Conservation (phyloP, 2,329 filamentous ascomycete species). For the Cadophora sp. region DNA sequence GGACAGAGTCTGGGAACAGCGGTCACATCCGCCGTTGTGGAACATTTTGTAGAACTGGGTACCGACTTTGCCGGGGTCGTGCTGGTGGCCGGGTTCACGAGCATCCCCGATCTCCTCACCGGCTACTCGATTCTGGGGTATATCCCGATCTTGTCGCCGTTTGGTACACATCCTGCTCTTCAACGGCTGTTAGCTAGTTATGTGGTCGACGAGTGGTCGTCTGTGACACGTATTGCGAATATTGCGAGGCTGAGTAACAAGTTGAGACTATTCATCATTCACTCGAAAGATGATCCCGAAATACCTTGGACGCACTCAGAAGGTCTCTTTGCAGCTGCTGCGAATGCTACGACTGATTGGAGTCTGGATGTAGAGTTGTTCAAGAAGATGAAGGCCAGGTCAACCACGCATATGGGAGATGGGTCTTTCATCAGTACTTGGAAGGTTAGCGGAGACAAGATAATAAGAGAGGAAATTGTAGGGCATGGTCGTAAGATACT, state of each 20-base stretch:
- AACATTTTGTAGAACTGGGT: slow-evolving; percentile 66
- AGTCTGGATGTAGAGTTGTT: slow-evolving; percentile 39
- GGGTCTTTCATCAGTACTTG: slow-evolving; percentile 44
- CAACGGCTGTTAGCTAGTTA: slow-evolving; percentile 64
- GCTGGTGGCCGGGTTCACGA: slow-evolving; percentile 81
- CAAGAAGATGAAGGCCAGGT: slow-evolving; percentile 41
- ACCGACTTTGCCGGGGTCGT: slow-evolving; percentile 81
- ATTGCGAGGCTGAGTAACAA: slow-evolving; percentile 58
- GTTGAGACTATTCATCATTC: slow-evolving; percentile 75
- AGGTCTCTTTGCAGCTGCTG: slow-evolving; percentile 65
- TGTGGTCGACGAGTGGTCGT: slow-evolving; percentile 84
- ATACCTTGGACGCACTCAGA: slow-evolving; percentile 79
- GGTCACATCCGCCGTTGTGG: slow-evolving; percentile 75
- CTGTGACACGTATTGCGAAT: slow-evolving; percentile 67
- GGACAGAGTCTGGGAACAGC: slow-evolving; percentile 92
- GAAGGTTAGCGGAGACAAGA: slow-evolving; percentile 41
- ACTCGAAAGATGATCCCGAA: slow-evolving; percentile 81
- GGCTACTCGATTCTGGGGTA: slow-evolving; percentile 80
- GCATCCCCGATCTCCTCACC: slow-evolving; percentile 73
- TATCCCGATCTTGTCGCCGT: slow-evolving; percentile 79
- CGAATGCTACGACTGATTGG: slow-evolving; percentile 54
- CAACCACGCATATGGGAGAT: slow-evolving; percentile 43
- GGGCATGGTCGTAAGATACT: slow-evolving; percentile 41
- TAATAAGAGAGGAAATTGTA: slow-evolving; percentile 44
- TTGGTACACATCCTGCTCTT: slow-evolving; percentile 70